phyloP scores from a whole-genome alignment of 306 rosid species.

The Cajanus cajan region DNA sequence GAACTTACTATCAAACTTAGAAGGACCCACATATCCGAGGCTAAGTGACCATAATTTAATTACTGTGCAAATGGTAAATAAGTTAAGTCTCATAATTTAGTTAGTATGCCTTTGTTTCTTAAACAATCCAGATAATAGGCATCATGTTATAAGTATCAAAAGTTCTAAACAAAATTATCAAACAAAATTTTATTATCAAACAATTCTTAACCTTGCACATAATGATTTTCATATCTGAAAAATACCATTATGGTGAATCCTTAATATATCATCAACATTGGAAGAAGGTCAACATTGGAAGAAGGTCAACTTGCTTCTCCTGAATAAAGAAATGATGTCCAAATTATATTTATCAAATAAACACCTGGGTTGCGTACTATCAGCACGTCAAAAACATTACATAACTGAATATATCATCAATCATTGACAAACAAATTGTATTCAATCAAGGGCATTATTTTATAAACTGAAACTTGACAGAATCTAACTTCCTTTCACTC shows the following conservation, averaged over 20 bases:
- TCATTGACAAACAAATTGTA: not conserved
- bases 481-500: slow-evolving; percentile 7
- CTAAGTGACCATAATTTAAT: too few species aligned
- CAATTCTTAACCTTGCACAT: not conserved
- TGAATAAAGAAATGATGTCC: slow-evolving; percentile 33
- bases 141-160: not conserved
- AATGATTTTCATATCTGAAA: not conserved
- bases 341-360: not conserved
- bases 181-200: slow-evolving; percentile 9
- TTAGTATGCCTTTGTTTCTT: not conserved
- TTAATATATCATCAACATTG: not conserved
- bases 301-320: slow-evolving; percentile 82
- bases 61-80: not conserved
- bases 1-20: slow-evolving; percentile 9
- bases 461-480: not conserved
- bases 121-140: not conserved
- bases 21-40: slow-evolving; percentile 13
- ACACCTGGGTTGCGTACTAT: not conserved
- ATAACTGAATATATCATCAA: slow-evolving; percentile 7
- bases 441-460: not conserved
- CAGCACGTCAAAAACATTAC: not conserved
- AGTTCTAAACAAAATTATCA: slow-evolving; percentile 4
- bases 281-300: slow-evolving; percentile 56
- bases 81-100: not conserved
- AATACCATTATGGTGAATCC: not conserved